Evolutionary conservation across 1,284 basidiomycete species (phyloP).

Genomic region (Moesziomyces sp.): DNA sequence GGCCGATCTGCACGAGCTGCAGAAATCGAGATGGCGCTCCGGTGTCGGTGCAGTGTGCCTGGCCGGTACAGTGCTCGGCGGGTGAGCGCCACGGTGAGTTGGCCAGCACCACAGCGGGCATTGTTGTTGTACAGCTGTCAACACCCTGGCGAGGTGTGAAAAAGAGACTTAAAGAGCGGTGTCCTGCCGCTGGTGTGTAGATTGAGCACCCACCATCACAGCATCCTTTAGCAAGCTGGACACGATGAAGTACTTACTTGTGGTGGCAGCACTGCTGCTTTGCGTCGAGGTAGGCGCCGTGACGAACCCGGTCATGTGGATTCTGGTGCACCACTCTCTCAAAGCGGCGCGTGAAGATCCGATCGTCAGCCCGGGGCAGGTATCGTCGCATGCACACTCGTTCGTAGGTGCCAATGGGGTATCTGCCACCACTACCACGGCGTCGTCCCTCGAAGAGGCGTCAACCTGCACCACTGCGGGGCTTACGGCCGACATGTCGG

Average conservation of each 20-base stretch:
- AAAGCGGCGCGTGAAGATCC: constrained; percentile 70
- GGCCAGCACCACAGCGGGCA: no score
- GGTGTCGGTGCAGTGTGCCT: no score
- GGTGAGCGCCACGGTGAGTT: no score
- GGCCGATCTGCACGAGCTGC: no score
- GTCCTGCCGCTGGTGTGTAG: no score
- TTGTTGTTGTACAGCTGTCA: no score
- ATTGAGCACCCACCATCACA: not conserved
- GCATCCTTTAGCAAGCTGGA: no score
- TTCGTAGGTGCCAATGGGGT: constrained; percentile 64
- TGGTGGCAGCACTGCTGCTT: constrained; percentile 15
- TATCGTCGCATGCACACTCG: constrained; percentile 70
- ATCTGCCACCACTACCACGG: constrained; percentile 19
- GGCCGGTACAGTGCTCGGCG: no score
- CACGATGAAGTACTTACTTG: constrained; percentile 13
- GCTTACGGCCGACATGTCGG: constrained; percentile 69
- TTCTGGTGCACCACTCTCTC: constrained; percentile 52
- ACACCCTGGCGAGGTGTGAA: no score
- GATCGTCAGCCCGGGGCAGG: constrained; percentile 69
- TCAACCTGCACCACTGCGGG: constrained; percentile 68
- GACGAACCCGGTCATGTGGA: constrained; percentile 42
- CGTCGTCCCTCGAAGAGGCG: constrained; percentile 7
- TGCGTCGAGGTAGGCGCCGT: constrained; percentile 16
- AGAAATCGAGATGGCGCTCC: no score
- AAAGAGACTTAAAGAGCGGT: no score